Conservation (phyloP, 805 yeast genomes). For the Ogataea angusta region DNA sequence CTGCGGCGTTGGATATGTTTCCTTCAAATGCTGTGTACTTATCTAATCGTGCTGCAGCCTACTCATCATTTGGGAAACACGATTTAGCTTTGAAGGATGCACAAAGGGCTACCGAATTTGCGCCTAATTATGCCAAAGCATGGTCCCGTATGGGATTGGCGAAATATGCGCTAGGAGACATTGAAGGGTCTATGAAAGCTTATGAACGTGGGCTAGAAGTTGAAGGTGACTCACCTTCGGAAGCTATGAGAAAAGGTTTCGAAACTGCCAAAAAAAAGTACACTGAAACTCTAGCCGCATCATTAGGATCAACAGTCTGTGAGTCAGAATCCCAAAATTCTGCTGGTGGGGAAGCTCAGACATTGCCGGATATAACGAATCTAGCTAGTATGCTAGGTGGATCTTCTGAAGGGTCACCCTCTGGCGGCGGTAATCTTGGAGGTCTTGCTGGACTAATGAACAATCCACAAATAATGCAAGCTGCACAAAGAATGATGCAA, state of each 20-base stretch:
- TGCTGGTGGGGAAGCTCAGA: conserved; percentile 18
- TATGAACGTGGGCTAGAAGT: conserved; percentile 82
- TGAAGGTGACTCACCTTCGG: conserved; percentile 82
- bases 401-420: conserved; percentile 67
- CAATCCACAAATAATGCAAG: conserved; percentile 90
- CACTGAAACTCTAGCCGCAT: conserved; percentile 61
- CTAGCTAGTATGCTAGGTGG: conserved; percentile 56
- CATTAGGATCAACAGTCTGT: conserved; percentile 28
- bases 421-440: conserved; percentile 64
- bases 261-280: conserved; percentile 90
- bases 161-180: conserved; percentile 89
- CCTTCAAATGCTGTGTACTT: conserved; percentile 77
- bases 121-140: conserved; percentile 84
- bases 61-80: conserved; percentile 73
- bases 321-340: conserved; percentile 19
- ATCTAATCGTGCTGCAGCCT: conserved; percentile 97
- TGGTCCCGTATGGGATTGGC: conserved; percentile 95
- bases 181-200: conserved; percentile 85
- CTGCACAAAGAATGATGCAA: conserved; percentile 84
- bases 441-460: conserved; percentile 67
- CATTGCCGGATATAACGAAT: conserved; percentile 68
- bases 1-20: conserved; percentile 70
- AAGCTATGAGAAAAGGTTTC: conserved; percentile 88
- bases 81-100: conserved; percentile 83
- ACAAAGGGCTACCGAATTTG: conserved; percentile 68